Evolutionary conservation across 306 rosid species (phyloP).

Genomic region (Myrica gale): DNA sequence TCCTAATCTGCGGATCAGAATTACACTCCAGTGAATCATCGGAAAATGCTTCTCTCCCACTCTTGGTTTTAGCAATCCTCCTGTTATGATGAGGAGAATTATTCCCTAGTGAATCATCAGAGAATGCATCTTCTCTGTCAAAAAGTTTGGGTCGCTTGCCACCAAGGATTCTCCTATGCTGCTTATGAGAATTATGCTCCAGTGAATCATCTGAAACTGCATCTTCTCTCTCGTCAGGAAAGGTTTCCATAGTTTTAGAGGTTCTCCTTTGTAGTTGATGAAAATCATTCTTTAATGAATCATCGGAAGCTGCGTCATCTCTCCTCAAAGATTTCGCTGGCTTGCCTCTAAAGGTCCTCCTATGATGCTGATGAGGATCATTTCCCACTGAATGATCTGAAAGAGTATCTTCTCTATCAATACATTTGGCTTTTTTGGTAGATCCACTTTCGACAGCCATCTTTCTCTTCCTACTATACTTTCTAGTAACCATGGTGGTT

Average conservation of each 20-base stretch:
- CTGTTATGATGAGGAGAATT: slow-evolving; percentile 26
- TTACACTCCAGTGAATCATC: slow-evolving; percentile 29
- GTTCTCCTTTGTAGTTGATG: slow-evolving; percentile 19
- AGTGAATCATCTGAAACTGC: slow-evolving; percentile 40
- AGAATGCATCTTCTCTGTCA: slow-evolving; percentile 26
- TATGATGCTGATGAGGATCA: slow-evolving; percentile 39
- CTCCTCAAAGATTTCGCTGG: slow-evolving; percentile 35
- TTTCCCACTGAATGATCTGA: slow-evolving; percentile 45
- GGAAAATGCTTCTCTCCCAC: slow-evolving; percentile 23
- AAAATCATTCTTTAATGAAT: slow-evolving; percentile 37
- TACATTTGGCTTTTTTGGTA: slow-evolving; percentile 51
- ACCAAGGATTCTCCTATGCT: slow-evolving; percentile 17
- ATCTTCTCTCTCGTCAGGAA: slow-evolving; percentile 27
- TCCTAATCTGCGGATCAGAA: slow-evolving; percentile 30
- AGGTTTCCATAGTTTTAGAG: slow-evolving; percentile 25
- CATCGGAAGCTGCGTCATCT: slow-evolving; percentile 34
- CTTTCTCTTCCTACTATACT: slow-evolving; percentile 76
- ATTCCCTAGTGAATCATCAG: slow-evolving; percentile 38
- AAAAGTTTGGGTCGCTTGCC: slow-evolving; percentile 21
- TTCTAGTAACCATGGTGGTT: slow-evolving; percentile 36
- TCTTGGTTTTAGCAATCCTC: slow-evolving; percentile 34
- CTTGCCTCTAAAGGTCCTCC: slow-evolving; percentile 60
- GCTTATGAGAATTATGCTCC: slow-evolving; percentile 28
- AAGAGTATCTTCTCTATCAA: slow-evolving; percentile 40
- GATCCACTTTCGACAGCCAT: slow-evolving; percentile 34